Percentiles rank a stretch among this genome's conserved stretches.
Evolutionary conservation across 352 stramenopile genomes (phyloP).

Genomic region (Globisporangium okanoganense): DNA sequence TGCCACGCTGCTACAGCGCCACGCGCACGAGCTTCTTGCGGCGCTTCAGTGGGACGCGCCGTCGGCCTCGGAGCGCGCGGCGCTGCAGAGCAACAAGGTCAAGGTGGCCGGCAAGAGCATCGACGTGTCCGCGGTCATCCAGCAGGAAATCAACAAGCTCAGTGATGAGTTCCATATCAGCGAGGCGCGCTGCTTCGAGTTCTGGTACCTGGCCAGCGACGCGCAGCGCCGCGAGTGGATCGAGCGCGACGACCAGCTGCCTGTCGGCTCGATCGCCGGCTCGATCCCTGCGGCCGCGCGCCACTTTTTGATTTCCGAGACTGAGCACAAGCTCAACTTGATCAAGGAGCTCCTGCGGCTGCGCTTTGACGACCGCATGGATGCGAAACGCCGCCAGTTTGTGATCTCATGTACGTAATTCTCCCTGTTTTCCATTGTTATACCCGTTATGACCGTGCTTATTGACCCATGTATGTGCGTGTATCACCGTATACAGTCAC

Average conservation of each 20-base stretch:
- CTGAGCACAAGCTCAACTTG: conserved; percentile 69
- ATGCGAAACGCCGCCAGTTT: conserved; percentile 58
- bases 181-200: conserved; percentile 63
- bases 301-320: conserved; percentile 75
- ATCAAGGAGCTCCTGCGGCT: conserved; percentile 72
- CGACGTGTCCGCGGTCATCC: conserved; percentile 72
- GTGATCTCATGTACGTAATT: conserved; percentile 37
- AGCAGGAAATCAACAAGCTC: conserved; percentile 76
- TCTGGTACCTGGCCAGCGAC: conserved; percentile 80
- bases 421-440: not conserved
- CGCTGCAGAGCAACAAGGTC: conserved; percentile 60
- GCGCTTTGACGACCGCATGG: conserved; percentile 52
- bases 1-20: conserved; percentile 44
- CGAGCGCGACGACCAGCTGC: conserved; percentile 66
- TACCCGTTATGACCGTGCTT: not conserved
- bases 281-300: conserved; percentile 65
- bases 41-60: conserved; percentile 35
- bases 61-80: conserved; percentile 43
- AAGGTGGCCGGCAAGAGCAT: conserved; percentile 60
- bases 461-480: not conserved
- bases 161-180: conserved; percentile 73
- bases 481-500: conserved; percentile 26
- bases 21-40: conserved; percentile 38
- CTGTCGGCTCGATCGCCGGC: conserved; percentile 31
- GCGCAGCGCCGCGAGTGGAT: conserved; percentile 59